Evolutionary conservation across 371 early-diverging fungal genomes (phyloP).

Genomic region (Mortierella sp.): DNA sequence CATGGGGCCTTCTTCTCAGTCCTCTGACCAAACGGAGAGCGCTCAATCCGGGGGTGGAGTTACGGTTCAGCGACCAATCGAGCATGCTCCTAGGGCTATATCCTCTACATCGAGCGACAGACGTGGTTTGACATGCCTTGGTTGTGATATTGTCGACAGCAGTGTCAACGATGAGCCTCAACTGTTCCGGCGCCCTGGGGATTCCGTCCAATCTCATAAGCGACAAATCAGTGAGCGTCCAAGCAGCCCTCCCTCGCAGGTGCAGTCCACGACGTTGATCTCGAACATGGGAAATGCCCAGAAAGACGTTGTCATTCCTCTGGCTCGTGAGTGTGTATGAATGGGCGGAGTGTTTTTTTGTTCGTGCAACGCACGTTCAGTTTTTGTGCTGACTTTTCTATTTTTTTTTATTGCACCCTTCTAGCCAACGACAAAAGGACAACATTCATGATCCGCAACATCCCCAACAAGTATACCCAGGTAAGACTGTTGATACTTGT

Average conservation of each 20-base stretch:
- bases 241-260: background rate
- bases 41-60: background rate
- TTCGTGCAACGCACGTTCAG: background rate
- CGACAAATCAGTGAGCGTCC: background rate
- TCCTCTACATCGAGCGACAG: background rate
- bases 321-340: background rate
- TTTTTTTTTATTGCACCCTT: too few relatives aligned
- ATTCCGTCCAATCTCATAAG: background rate
- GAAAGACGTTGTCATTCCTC: background rate
- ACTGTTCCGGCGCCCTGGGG: background rate
- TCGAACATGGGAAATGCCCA: background rate
- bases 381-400: background rate
- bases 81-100: background rate
- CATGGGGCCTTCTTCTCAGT: background rate
- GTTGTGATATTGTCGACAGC: background rate
- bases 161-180: background rate
- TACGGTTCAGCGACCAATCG: background rate
- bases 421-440: constrained; percentile 73
- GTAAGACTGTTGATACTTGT: constrained; percentile 24
- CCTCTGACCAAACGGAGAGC: background rate
- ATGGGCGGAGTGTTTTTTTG: background rate
- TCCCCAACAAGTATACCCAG: constrained; percentile 92
- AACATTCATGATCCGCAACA: constrained; percentile 93
- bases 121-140: background rate
- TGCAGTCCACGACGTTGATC: background rate